phyloP scores from a whole-genome alignment of 345 rosid species.

The Carallia pectinifolia region DNA sequence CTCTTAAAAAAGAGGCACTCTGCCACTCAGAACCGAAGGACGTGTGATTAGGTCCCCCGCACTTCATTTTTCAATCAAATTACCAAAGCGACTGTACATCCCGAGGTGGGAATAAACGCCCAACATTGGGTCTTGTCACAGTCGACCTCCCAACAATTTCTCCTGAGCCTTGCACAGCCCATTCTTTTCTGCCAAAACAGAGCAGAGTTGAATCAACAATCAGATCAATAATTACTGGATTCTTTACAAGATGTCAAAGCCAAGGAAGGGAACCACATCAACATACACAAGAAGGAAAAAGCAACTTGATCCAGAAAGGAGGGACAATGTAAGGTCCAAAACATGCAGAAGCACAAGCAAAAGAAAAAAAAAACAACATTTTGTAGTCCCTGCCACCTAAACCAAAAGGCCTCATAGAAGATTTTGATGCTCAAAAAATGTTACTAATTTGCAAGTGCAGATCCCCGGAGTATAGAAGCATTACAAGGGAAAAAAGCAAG shows the following conservation, averaged over 20 bases:
- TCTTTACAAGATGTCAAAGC: neutral
- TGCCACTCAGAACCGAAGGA: slow-evolving; percentile 38
- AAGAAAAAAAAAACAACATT: neutral
- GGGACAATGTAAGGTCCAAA: no score
- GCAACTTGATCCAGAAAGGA: neutral
- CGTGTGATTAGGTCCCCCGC: slow-evolving; percentile 34
- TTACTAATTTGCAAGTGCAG: no score
- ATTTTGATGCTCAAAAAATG: neutral
- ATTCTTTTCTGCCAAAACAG: slow-evolving; percentile 43
- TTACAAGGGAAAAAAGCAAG: no score
- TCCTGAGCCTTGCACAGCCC: slow-evolving; percentile 42
- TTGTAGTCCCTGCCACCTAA: neutral
- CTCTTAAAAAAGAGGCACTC: slow-evolving; percentile 40
- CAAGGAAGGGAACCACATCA: neutral
- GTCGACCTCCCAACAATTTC: slow-evolving; percentile 40
- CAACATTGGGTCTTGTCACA: slow-evolving; percentile 38
- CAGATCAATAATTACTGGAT: slow-evolving; percentile 13
- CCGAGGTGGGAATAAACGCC: slow-evolving; percentile 49
- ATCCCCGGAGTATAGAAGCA: no score
- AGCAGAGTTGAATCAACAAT: slow-evolving; percentile 17
- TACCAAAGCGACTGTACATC: slow-evolving; percentile 86
- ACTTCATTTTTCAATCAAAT: slow-evolving; percentile 36
- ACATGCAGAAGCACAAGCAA: no score
- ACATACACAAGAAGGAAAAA: neutral
- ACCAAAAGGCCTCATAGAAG: neutral